phyloP scores from a whole-genome alignment of 306 rosid genomes.

The Cicer arietinum region DNA sequence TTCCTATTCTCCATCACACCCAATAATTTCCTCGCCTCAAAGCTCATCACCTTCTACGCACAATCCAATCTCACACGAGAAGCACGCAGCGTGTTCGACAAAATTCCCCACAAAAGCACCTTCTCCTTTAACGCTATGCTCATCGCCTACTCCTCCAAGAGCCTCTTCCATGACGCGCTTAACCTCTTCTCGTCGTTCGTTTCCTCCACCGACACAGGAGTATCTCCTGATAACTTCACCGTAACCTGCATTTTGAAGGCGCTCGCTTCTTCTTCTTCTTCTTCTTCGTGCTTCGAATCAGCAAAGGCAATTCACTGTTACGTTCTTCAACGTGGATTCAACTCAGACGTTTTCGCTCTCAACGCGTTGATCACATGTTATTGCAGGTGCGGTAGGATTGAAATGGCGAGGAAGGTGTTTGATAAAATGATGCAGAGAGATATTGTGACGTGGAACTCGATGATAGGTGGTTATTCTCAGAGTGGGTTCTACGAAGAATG shows the following conservation, averaged over 20 bases:
- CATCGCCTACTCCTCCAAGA: slow-evolving; percentile 63
- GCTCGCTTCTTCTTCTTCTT: slow-evolving; percentile 50
- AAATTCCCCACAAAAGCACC: slow-evolving; percentile 57
- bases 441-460: slow-evolving; percentile 84
- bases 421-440: slow-evolving; percentile 64
- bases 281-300: slow-evolving; percentile 5
- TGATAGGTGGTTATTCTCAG: slow-evolving; percentile 88
- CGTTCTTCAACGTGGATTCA: slow-evolving; percentile 55
- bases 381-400: slow-evolving; percentile 66
- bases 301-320: slow-evolving; percentile 66
- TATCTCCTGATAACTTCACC: slow-evolving; percentile 62
- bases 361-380: slow-evolving; percentile 72
- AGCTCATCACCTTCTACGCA: slow-evolving; percentile 65
- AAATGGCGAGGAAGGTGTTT: slow-evolving; percentile 63
- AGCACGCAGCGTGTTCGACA: slow-evolving; percentile 75
- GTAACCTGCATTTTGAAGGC: slow-evolving; percentile 70
- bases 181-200: slow-evolving; percentile 58
- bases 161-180: slow-evolving; percentile 56
- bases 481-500: slow-evolving; percentile 68
- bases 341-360: slow-evolving; percentile 63
- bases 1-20: slow-evolving; percentile 67
- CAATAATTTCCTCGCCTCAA: slow-evolving; percentile 84
- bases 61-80: slow-evolving; percentile 48
- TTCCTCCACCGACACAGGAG: slow-evolving; percentile 27
- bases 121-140: slow-evolving; percentile 86